Conservation (phyloP, 768 basidiomycete genomes). For the Kwoniella heveanensis region DNA sequence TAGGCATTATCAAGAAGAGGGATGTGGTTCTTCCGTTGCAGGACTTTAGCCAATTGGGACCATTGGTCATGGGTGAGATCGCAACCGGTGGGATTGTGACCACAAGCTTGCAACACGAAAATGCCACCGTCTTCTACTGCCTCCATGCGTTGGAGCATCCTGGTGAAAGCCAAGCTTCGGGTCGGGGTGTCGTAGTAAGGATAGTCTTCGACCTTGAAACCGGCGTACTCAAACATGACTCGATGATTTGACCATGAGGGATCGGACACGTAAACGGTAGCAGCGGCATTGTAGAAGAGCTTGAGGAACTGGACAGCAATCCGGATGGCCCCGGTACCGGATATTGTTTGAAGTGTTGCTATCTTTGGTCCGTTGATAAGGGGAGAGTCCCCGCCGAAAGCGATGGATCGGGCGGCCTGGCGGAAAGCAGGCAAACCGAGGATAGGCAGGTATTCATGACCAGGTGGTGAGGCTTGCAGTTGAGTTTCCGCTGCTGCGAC, state of each 20-base stretch:
- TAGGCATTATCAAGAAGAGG: slow-evolving; percentile 96
- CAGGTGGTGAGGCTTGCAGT: slow-evolving; percentile 60
- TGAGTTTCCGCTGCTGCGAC: slow-evolving; percentile 85
- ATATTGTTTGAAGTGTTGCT: slow-evolving; percentile 81
- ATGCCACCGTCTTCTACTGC: slow-evolving; percentile 71
- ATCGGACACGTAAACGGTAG: slow-evolving; percentile 76
- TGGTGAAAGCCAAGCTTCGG: slow-evolving; percentile 77
- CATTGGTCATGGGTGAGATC: slow-evolving; percentile 90
- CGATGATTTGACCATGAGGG: slow-evolving; percentile 95
- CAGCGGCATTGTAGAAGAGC: slow-evolving; percentile 69
- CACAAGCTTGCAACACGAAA: slow-evolving; percentile 87
- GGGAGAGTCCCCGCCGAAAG: slow-evolving; percentile 72
- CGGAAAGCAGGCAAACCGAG: slow-evolving; percentile 83
- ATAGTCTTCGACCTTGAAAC: slow-evolving; percentile 77
- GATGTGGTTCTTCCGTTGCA: slow-evolving; percentile 74
- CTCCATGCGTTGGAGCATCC: slow-evolving; percentile 66
- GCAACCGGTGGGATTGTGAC: slow-evolving; percentile 95
- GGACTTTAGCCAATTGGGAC: slow-evolving; percentile 71
- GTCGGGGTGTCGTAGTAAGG: slow-evolving; percentile 89
- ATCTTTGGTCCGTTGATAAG: slow-evolving; percentile 73
- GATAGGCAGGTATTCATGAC: slow-evolving; percentile 62
- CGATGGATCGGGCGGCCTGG: slow-evolving; percentile 75
- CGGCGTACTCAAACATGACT: slow-evolving; percentile 84
- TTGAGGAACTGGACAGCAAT: slow-evolving; percentile 84
- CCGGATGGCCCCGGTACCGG: slow-evolving; percentile 95